Evolutionary conservation across 768 basidiomycete genomes (phyloP), one percentile per base, ranked within the genome.

Genomic region (Hortiboletus flavorubellus): DNA sequence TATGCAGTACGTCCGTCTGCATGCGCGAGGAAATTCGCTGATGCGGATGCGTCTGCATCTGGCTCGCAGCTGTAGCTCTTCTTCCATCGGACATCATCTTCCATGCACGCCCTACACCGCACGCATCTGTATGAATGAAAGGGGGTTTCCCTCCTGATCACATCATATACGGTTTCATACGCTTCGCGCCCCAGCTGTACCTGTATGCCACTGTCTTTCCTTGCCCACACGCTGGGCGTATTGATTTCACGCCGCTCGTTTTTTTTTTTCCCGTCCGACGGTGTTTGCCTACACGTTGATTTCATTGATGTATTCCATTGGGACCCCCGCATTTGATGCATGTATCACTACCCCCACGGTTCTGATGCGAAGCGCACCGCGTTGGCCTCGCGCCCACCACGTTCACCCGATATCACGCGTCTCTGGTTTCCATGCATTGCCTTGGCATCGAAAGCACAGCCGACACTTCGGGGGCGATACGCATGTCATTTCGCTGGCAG

Each of bases 71-170:
- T 55, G 53, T 61, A 68, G 63, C 64, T 64, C 61, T 59, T 64
- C 61, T 59, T 61, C 46, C 53, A 58, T 45, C 37, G 51, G 54
- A 58, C 64, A 31, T 38, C 29, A 44, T 49, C 58, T 60, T 59
- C 52, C 61, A 68, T 68, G 63, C 58, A 65, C 55, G 50, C 58
- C 55, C 51, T 49, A 50, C 57, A 51, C 58, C 47, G 35, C 62
- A 39, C 53, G 46, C 62, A 54, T 50, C 53, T 63, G 54, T 59
- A 59, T 58, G 54, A 53, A 59, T 51, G 50, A 58, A 55, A 46
- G 26, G 26, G 42, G 12, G 37, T 33, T 45, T 51, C 26, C 5
- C 5, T 26, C 26, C 26, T 54, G 52, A 54, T 63, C 55, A 59
- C 45, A 51, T 58, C 39, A 54, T 29, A 48, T 54, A 55, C 44